Evolutionary conservation across 306 rosid species (phyloP), one percentile per base, ranked within the genome.

Genomic region (Prunus padus): DNA sequence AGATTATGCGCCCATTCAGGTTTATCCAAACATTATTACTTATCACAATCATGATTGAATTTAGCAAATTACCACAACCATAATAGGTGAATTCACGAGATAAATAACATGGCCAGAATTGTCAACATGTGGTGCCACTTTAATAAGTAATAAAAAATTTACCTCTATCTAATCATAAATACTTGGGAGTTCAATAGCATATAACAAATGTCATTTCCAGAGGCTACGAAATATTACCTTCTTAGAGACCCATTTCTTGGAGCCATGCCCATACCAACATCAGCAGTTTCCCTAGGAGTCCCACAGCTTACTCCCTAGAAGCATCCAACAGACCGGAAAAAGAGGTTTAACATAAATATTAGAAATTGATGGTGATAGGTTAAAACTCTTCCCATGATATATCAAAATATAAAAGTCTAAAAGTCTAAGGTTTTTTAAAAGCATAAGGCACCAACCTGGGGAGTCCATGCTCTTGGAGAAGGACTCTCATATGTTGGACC

Each of bases 381-480:
- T 42, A 20, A 70, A 19, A 31, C 20, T 33, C 50, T 50, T 14
- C 40, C 11, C 51, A 55, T 55, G n/a, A 11, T 31, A 49, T 20
- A 44, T 40, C 11, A 71, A 31, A 28, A 60, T 19, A 55, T 2
- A 9, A n/a, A 72, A 55, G 33, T 68, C 26, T 12, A 0, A 3
- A 66, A 67, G 44, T 72, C 23, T 44, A 33, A 13, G 26, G 23
- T 60, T 80, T 62, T 59, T 37, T 13, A 5, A 69, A 79, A 81
- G 54, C 46, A 47, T 70, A 69, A 57, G 45, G 54, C 56, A 76
- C 88, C 72, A 30, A 88, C 92, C 91, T 78, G 85, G 65, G 88
- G 81, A 79, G 85, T 82, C 96, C 97, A 88, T 3, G 86, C 78
- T 83, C 94, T 88, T 67, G 96, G 96, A 80, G 96, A 92, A 71